Evolutionary conservation across 2,329 filamentous ascomycete species (phyloP).

Genomic region (Pseudogymnoascus sp.): DNA sequence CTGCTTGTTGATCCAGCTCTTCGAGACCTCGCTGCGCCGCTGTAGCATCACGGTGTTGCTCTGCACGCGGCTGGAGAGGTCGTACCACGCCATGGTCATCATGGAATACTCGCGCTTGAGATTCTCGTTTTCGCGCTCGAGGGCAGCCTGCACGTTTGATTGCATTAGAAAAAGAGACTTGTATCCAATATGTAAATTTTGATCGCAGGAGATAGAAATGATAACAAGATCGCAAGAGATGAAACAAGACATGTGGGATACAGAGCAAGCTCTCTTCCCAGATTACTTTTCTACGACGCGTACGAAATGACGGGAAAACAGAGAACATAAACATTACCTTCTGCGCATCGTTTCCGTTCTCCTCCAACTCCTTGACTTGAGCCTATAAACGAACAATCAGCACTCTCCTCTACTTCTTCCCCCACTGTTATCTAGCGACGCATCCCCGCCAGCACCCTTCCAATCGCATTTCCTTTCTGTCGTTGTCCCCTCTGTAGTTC

Average conservation of each 20-base stretch:
- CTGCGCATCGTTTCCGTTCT: conserved; percentile 8
- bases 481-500: not conserved
- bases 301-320: not conserved
- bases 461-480: not conserved
- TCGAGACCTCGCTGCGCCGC: conserved; percentile 62
- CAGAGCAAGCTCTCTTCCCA: not conserved
- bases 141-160: not conserved
- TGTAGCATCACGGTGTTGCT: conserved; percentile 76
- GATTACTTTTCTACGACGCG: not conserved
- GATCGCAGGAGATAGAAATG: not conserved
- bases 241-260: not conserved
- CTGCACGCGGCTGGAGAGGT: conserved; percentile 67
- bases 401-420: not conserved
- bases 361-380: conserved; percentile 6
- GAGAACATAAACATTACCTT: conserved; percentile 1
- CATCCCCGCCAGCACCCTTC: not conserved
- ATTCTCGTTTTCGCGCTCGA: conserved; percentile 35
- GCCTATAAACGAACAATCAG: not conserved
- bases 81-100: conserved; percentile 80
- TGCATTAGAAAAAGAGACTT: not conserved
- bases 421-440: not conserved
- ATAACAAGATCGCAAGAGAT: not conserved
- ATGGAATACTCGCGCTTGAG: conserved; percentile 69
- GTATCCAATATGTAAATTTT: not conserved
- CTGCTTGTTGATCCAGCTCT: conserved; percentile 80